Base-by-base conservation (phyloP, 352 stramenopile species). In the Thalassiosira hispida region DNA sequence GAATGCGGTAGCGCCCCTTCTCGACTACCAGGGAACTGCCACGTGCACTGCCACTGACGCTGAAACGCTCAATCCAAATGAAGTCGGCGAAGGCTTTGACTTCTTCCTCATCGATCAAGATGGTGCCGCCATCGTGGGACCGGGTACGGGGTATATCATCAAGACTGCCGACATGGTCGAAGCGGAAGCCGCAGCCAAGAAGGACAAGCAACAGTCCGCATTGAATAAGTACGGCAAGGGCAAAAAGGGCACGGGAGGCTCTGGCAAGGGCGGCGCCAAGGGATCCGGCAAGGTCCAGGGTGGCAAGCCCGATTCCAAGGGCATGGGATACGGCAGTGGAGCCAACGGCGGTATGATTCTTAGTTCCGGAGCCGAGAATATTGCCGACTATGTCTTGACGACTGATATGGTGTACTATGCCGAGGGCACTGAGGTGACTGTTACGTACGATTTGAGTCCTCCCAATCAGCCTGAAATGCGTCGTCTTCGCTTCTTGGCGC, bases 371-470 rank as follows among this genome's bases (percentile, higher is more conserved):
- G 27, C 23, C 12, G 40, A 18, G 3, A 38, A 38, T 38, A 27
- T 64, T 20, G 55, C 55, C n/a, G 33, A 49, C 31, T 64, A 64
- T 29, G n/a, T 49, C 1, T 46, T 64, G 31, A 47, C 12, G 1
- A 64, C 55, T n/a, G 40, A 42, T 46, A 0, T 20, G 31, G 29
- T 29, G 11, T 27, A n/a, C 0, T 55, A 55, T 31, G 46, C 25
- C 1, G 18, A 9, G 46, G 11, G 18, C 8, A 38, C 14, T 1
- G 29, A 0, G 0, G 55, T 64, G 5, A 23, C 29, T 14, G 31
- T 64, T 14, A 33, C 31, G 2, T 64, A 64, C 16, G 55, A 64
- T n/a, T n/a, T n/a, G n/a, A n/a, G n/a, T n/a, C n/a, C n/a, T n/a
- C n/a, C n/a, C n/a, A n/a, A n/a, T n/a, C n/a, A n/a, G n/a, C n/a